A percentile compares a stretch with the other conserved stretches of the same genome.
Conservation (phyloP, 176 grass and related monocot species). For the Eleusine coracana region DNA sequence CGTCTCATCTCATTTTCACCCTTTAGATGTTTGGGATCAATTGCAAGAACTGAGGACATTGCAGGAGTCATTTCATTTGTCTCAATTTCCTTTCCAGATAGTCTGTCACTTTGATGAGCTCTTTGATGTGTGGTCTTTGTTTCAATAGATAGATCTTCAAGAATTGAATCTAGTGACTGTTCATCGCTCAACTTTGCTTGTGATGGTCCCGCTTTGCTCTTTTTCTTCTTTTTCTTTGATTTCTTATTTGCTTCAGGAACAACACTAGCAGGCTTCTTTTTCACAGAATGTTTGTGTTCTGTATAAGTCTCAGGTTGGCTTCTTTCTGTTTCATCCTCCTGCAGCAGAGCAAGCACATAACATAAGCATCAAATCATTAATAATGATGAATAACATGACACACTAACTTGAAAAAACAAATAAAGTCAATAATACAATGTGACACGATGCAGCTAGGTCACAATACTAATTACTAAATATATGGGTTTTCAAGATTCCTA, state of each 20-base stretch:
- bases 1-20: constrained; percentile 93
- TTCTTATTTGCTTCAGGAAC: constrained; percentile 67
- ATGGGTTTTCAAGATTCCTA: not conserved
- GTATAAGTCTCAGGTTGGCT: constrained; percentile 43
- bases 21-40: constrained; percentile 88
- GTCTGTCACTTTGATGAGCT: constrained; percentile 42
- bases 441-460: not conserved
- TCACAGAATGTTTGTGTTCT: constrained; percentile 44
- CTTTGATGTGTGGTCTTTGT: constrained; percentile 41
- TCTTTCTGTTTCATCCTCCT: constrained; percentile 75
- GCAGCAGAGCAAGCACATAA: constrained; percentile 24
- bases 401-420: constrained; percentile 1
- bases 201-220: constrained; percentile 52
- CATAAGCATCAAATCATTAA: constrained; percentile 14
- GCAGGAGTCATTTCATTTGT: constrained; percentile 31
- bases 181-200: constrained; percentile 49
- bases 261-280: constrained; percentile 32
- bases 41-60: constrained; percentile 54
- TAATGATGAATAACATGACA: not conserved
- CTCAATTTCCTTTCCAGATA: constrained; percentile 55
- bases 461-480: not conserved
- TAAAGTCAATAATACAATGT: not conserved
- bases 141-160: constrained; percentile 82
- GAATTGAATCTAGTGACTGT: constrained; percentile 67
- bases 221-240: constrained; percentile 99